phyloP scores from a whole-genome alignment of 345 rosid genomes.

The Salix koriyanagi region DNA sequence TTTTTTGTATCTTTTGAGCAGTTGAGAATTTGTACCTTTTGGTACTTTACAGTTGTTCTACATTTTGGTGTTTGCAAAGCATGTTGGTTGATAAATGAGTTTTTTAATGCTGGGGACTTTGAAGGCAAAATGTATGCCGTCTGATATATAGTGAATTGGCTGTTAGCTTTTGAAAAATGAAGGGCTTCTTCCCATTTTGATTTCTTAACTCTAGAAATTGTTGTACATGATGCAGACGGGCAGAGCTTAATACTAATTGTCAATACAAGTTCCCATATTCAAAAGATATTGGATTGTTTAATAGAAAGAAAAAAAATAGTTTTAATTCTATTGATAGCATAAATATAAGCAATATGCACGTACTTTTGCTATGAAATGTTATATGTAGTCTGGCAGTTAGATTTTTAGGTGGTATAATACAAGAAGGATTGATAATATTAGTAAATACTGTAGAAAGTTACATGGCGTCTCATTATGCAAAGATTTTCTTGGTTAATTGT shows the following conservation, averaged over 20 bases:
- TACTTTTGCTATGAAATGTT: background rate
- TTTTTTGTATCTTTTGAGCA: background rate
- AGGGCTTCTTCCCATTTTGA: background rate
- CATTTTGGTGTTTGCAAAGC: background rate
- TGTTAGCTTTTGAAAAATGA: background rate
- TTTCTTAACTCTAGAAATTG: background rate
- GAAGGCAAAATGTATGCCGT: background rate
- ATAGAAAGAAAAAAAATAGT: background rate
- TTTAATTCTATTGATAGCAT: too few relatives aligned
- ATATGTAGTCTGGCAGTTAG: background rate
- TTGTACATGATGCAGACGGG: background rate
- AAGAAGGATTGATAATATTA: background rate
- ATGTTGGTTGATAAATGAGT: background rate
- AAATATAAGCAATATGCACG: background rate
- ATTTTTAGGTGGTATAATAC: background rate
- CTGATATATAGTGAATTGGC: background rate
- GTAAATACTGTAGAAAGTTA: background rate
- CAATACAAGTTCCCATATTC: background rate
- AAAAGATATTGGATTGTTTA: too few relatives aligned
- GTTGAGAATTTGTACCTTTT: background rate
- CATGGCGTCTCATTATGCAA: background rate
- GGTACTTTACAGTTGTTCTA: background rate
- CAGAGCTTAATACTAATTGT: background rate
- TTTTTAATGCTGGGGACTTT: background rate
- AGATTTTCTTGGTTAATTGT: background rate